Base-by-base conservation (phyloP, 148 eudicot genomes). In the Rhododendron molle region DNA sequence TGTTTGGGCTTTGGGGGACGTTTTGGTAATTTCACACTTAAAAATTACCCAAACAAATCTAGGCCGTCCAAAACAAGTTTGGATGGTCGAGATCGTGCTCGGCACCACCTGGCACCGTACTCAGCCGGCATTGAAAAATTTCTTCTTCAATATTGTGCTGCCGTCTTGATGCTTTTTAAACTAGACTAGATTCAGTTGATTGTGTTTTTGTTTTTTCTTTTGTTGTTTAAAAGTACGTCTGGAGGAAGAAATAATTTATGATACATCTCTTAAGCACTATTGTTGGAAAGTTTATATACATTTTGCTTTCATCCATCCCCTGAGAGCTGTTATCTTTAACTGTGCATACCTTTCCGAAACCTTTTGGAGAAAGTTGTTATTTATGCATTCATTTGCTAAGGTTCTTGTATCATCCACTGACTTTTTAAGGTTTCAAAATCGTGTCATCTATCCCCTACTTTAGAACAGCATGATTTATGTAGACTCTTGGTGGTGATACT, bases 401-500 rank as follows among this genome's bases (percentile, higher is more conserved):
- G 13, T 80, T 50, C 32, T 26, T 14, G 38, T n/a, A 32, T 80
- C 14, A 15, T 49, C 65, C 82, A 30, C 15, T 46, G 18, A 4
- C 44, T 43, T 23, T 54, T 30, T 18, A 14, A 56, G 28, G 47
- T 34, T 56, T 56, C 83, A 20, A 36, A 78, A 69, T 69, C 16
- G 32, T 40, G 44, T 78, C 30, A 46, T 67, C 4, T 79, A 18
- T 38, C 15, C 7, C 80, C 32, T 58, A 4, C 36, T 67, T 85
- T 18, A 67, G 69, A 80, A 46, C 52, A 26, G 65, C 15, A 16
- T 30, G 23, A 28, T 43, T 49, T 80, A 1, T 85, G 60, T 81
- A 46, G 76, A 32, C 80, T 67, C n/a, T 54, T 26, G 71, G 82
- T 26, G 10, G 26, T 65, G 50, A 80, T 76, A 54, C 85, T 88